Evolutionary conservation across 352 stramenopile genomes (phyloP).

Genomic region (Albugo candida): DNA sequence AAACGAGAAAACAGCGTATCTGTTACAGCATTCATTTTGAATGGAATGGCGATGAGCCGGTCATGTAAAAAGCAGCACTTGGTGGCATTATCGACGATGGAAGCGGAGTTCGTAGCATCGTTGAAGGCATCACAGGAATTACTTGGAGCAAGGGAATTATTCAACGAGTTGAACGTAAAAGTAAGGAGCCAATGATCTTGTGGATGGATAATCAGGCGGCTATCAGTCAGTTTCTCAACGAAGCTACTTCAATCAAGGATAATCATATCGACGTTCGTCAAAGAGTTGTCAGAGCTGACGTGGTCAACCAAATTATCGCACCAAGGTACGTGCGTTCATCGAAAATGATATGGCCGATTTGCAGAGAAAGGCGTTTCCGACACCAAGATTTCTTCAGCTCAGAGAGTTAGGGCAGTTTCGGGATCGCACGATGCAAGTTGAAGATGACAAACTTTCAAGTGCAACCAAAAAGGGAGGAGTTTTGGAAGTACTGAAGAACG

Average conservation of each 20-base stretch:
- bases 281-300: conserved; percentile 5
- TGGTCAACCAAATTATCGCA: neutral
- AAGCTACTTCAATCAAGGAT: neutral
- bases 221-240: conserved; percentile 4
- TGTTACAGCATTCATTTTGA: conserved; percentile 1
- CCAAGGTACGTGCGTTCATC: conserved; percentile 2
- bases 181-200: conserved; percentile 1
- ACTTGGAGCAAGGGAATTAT: conserved; percentile 5
- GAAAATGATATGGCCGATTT: conserved; percentile 7
- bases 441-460: too few species aligned
- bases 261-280: conserved; percentile 8
- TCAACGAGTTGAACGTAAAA: neutral
- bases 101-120: conserved; percentile 8
- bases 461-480: too few species aligned
- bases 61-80: conserved; percentile 7
- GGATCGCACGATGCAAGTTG: too few species aligned
- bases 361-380: conserved; percentile 5
- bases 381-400: too few species aligned
- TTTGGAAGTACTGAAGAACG: too few species aligned
- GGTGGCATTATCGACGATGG: conserved; percentile 9
- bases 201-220: conserved; percentile 7
- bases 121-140: conserved; percentile 1
- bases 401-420: too few species aligned
- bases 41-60: conserved; percentile 5
- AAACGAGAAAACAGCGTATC: conserved; percentile 9